Evolutionary conservation across 2,329 filamentous ascomycete genomes (phyloP), one percentile per base, ranked within the genome.

Genomic region (Massarina eburnea): DNA sequence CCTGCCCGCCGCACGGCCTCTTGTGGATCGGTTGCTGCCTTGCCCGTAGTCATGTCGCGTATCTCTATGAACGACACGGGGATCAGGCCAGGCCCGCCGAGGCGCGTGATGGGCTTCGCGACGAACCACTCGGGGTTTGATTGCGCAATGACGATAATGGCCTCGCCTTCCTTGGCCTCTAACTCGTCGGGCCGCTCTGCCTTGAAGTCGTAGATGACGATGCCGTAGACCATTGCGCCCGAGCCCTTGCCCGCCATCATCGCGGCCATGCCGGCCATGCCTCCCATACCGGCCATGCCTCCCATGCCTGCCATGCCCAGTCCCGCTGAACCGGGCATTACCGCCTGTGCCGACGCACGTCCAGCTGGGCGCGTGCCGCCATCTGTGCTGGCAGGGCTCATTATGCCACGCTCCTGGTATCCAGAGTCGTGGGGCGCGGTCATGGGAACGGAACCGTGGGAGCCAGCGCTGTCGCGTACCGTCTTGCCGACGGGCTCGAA

Each of bases 51-150:
- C 87, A 96, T 96, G 70, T 97, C 94, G 67, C 90, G 82, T 58
- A 99, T 92, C 73, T 99, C 91, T 58, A 99, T 89, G 68, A 96
- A 97, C 0, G 91, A 95, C 24, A 97, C 92, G 2, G 94, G 94
- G 55, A 99, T 97, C 59, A 99, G 74, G 32, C 94, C 94, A 1
- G 94, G 94, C 1, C 94, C 94, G 34, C 94, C 94, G n/a, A 99
- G 79, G 55, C 94, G 82, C 52, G 91, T 92, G 67, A 99, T 99
- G n/a, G 94, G 94, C 73, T 99, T 99, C 40, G 94, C 94, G 51
- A 99, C 92, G 65, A 97, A 97, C 94, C 94, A 99, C 72, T 99
- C 94, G 4, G 92, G 90, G 64, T 97, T 97, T 6, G 92, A 97
- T 71, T 97, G 94, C 35, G 94, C 94, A 67, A 97, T 97, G 43